Evolutionary conservation across 495 filamentous ascomycete species (phyloP), one percentile per base, ranked within the genome.

Genomic region (Neurospora tetrasperma): DNA sequence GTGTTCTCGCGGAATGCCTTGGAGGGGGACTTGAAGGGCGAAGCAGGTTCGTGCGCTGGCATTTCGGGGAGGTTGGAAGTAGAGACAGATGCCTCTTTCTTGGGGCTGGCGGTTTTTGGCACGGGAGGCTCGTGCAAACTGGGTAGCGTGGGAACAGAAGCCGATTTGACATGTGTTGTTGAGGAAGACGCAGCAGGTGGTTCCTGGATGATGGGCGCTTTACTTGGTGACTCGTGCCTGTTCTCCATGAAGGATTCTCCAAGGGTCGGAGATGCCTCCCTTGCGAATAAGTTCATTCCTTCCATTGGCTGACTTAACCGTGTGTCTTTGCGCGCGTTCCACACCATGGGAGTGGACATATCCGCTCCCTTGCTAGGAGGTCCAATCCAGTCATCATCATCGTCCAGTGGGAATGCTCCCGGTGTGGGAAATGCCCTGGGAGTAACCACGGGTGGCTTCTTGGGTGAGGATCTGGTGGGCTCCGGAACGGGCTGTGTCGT

Each of bases 321-420:
- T 92, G 2, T 82, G 71, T 20, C 90, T 73, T 43, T 82, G 81
- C 9, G 87, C 83, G 62, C 85, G 83, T 66, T 66, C 54, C 54
- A 66, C 54, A 66, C 27, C 54, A 66, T 66, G 3, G 84, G 82
- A 70, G 81, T 85, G 1, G 75, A 48, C 5, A 69, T 62, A n/a
- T 69, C 54, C 1, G 77, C 71, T 76, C 70, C 62, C 78, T 72
- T 76, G 31, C 75, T 81, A 71, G 90, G 85, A 5, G 90, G 87
- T 70, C 86, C 90, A 74, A 96, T 96, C 94, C 94, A 97, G 75
- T 96, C 93, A 77, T 94, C 93, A 18, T 93, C 90, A 42, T 90
- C 88, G 72, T 88, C 85, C 43, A 89, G 86, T 3, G 86, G 86
- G 75, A 87, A 87, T n/a, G 86, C 83, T 11, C 87, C 86, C 10